Base-by-base conservation (phyloP, 768 basidiomycete genomes). In the Postia placenta region DNA sequence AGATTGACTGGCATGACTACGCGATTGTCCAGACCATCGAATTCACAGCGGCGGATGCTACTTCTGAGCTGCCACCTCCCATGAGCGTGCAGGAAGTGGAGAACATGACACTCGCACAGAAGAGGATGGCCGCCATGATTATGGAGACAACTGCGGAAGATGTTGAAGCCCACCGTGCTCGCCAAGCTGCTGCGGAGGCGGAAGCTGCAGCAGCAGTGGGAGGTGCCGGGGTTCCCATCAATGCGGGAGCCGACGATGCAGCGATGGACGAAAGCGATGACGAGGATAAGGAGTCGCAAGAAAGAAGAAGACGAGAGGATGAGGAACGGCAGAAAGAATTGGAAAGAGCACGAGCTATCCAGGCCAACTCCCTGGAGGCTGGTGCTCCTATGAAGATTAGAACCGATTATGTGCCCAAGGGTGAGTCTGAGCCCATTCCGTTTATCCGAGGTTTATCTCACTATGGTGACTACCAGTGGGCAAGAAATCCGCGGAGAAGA, bases 1-100 rank as follows among this genome's bases (percentile, higher is more conserved):
- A 94, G 63, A 97, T 99, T 58, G 96, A 99, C 63, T 99, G 96
- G 96, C 92, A 99, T 61, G 96, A 98, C 64, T 98, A 96, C 69
- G 92, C 93, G 35, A 91, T 96, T 48, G 96, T 97, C 5, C 92
- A 97, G 63, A 96, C 93, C 17, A 93, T 96, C 58, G 96, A 99
- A 62, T 99, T 98, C 62, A 98, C 96, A 14, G 80, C 83, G 27
- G 89, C 87, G 6, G 96, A 99, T 63, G 83, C 90, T 48, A 82
- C 83, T 35, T 81, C 89, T 11, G 94, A 98, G 60, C 74, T 99
- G 22, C 96, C 95, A 11, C 84, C 90, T n/a, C 96, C 96, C 0
- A 97, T 96, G 86, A 93, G 81, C 57, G 81, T 96, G 15, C 84
- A 91, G 58, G 92, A 96, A 62, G 84, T 99, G 11, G 90, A 95